A percentile compares a stretch with the other conserved stretches of the same genome.
Conservation (phyloP, 805 yeast genomes). For the Jamesozyma jinghongensis region DNA sequence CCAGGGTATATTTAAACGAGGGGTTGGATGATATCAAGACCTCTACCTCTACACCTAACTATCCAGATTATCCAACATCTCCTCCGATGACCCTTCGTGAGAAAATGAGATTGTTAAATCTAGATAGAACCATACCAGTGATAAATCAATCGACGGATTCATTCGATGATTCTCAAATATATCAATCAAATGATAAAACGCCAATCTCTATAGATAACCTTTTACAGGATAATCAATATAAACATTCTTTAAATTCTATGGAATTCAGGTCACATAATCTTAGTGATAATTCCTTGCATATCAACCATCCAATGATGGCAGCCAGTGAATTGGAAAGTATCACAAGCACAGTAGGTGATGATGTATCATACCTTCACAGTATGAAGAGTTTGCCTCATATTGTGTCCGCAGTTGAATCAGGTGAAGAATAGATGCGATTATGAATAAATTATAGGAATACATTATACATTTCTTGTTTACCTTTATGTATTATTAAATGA, state of each 20-base stretch:
- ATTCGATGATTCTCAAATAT: constrained; percentile 1
- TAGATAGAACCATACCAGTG: constrained; percentile 14
- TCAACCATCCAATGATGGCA: neutral
- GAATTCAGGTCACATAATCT: neutral
- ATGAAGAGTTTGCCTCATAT: constrained; percentile 3
- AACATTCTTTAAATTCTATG: neutral
- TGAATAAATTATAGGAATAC: too few relatives aligned
- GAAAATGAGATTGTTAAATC: constrained; percentile 35
- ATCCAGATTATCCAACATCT: constrained; percentile 21
- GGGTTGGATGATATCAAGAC: constrained; percentile 2
- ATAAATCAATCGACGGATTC: constrained; percentile 1
- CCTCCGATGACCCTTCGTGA: constrained; percentile 40
- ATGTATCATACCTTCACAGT: constrained; percentile 14
- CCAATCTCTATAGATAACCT: constrained; percentile 4
- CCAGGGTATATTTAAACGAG: neutral
- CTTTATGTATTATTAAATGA: neutral
- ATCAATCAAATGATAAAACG: constrained; percentile 4
- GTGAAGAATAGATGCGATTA: neutral
- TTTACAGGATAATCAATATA: constrained; percentile 1
- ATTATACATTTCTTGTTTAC: too few relatives aligned
- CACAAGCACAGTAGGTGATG: constrained; percentile 25
- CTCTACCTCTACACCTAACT: constrained; percentile 6
- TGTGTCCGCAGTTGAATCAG: constrained; percentile 1
- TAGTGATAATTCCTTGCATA: constrained; percentile 2
- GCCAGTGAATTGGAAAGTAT: constrained; percentile 20